Evolutionary conservation across 1,284 basidiomycete species (phyloP), one percentile per base, ranked within the genome.

Genomic region (Clitocybe nebularis): DNA sequence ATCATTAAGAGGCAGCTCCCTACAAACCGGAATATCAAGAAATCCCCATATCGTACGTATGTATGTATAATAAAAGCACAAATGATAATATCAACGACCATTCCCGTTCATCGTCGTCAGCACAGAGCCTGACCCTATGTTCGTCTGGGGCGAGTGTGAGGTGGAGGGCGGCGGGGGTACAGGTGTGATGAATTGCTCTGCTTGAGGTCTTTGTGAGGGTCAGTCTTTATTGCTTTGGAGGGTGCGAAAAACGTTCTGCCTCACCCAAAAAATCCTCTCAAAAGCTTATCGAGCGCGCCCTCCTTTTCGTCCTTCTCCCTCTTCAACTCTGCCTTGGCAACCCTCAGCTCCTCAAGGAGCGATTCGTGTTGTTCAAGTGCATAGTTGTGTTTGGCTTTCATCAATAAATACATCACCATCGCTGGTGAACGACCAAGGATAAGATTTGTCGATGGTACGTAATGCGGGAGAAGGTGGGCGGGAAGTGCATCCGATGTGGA

Each of bases 301-400:
- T 88, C 84, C 52, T 83, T 84, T 46, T 69, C 70, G 23, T 73
- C 62, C 35, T 62, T 68, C 53, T 77, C 68, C 38, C 64, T 66
- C 39, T 62, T 64, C 47, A 79, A 69, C 55, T 87, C 81, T 4
- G 61, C 59, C 48, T 74, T 68, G 8, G 77, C 60, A 20, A 71
- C 61, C 35, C 76, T 69, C 49, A 88, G 60, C 57, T 90, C 83
- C 51, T 84, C 77, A 11, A 76, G 61, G 20, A 89, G 65, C 11
- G 63, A 61, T 28, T 78, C 77, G 44, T 86, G 79, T 50, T 84
- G 75, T 44, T 81, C 69, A 16, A 81, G 46, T 7, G 74, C 79
- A 55, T 77, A 84, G 19, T 63, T 64, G 53, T 81, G 72, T 54
- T 88, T 89, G 1, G 89, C 85, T 55, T 89, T 90, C 69, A 78